These are phyloP conservation scores for Ceratobasidium sp. DNA, from an alignment of 1,284 basidiomycete species.

Conservation along the genomic window DNA sequence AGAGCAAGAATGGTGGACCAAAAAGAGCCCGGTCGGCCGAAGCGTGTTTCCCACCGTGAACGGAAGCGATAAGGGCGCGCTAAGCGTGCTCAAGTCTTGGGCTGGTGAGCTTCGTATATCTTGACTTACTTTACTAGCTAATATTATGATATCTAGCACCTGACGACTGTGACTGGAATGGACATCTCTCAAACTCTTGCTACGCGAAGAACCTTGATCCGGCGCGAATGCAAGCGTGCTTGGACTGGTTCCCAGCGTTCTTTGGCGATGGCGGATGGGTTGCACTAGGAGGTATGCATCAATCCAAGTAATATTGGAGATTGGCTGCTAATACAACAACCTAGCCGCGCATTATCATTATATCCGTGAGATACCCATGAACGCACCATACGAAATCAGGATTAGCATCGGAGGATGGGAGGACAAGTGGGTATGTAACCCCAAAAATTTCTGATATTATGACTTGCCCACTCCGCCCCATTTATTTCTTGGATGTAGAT, in stretches of 20 bases:
- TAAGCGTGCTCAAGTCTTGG: slow-evolving; percentile 34
- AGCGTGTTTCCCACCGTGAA: slow-evolving; percentile 39
- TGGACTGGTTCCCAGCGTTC: slow-evolving; percentile 73
- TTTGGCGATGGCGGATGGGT: slow-evolving; percentile 77
- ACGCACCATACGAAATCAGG: slow-evolving; percentile 74
- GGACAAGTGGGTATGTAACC: slow-evolving; percentile 81
- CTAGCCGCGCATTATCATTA: slow-evolving; percentile 35
- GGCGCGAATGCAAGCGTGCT: slow-evolving; percentile 64
- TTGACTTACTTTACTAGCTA: not conserved
- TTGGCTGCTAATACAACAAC: too few relatives aligned
- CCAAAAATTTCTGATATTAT: too few relatives aligned
- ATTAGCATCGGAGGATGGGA: slow-evolving; percentile 80
- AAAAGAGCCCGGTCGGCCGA: slow-evolving; percentile 23
- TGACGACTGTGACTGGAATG: slow-evolving; percentile 79
- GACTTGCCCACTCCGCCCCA: not conserved
- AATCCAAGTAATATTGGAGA: not conserved
- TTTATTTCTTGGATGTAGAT: slow-evolving; percentile 67
- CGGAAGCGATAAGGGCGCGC: slow-evolving; percentile 29
- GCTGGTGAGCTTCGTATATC: slow-evolving; percentile 16
- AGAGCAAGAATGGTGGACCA: slow-evolving; percentile 1
- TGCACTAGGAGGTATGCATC: slow-evolving; percentile 66
- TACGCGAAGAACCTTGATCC: slow-evolving; percentile 76
- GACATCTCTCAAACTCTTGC: slow-evolving; percentile 81
- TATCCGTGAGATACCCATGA: slow-evolving; percentile 36
- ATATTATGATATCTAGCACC: slow-evolving; percentile 61